Conservation (phyloP, 2,329 filamentous ascomycete species). For the Sporothrix pallida region DNA sequence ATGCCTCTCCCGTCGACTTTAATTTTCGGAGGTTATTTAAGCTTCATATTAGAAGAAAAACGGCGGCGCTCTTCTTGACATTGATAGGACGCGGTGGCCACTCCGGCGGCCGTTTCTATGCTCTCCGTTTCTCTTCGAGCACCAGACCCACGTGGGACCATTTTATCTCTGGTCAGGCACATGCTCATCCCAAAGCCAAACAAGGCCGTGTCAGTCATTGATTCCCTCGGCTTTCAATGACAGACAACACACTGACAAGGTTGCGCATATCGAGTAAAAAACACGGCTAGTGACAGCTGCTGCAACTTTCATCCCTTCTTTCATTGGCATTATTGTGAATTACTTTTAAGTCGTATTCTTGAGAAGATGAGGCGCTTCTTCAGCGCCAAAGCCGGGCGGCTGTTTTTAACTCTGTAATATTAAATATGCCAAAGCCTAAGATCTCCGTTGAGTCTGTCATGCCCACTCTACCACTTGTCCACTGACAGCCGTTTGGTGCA, state of each 20-base stretch:
- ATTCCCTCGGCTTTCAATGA: slow-evolving; percentile 6
- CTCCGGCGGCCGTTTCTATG: neutral
- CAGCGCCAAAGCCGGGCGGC: neutral
- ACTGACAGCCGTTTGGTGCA: neutral
- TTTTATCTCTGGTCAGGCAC: neutral
- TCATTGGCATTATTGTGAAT: neutral
- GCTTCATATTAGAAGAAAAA: neutral
- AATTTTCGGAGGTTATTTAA: neutral
- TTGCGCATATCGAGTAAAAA: neutral
- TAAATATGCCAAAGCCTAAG: neutral
- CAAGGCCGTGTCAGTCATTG: neutral
- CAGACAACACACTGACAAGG: neutral
- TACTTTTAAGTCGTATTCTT: too few relatives aligned
- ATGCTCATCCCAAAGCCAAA: neutral
- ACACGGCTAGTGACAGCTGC: neutral
- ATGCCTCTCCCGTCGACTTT: too few relatives aligned
- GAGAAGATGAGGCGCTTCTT: neutral
- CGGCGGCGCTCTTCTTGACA: neutral
- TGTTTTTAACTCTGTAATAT: neutral
- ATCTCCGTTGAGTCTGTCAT: neutral
- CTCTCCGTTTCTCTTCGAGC: neutral
- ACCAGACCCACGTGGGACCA: slow-evolving; percentile 10
- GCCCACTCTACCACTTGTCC: neutral
- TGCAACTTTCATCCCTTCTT: neutral
- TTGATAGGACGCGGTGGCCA: neutral